phyloP scores from a whole-genome alignment of 2,329 filamentous ascomycete species.

The Talaromyces islandicus region DNA sequence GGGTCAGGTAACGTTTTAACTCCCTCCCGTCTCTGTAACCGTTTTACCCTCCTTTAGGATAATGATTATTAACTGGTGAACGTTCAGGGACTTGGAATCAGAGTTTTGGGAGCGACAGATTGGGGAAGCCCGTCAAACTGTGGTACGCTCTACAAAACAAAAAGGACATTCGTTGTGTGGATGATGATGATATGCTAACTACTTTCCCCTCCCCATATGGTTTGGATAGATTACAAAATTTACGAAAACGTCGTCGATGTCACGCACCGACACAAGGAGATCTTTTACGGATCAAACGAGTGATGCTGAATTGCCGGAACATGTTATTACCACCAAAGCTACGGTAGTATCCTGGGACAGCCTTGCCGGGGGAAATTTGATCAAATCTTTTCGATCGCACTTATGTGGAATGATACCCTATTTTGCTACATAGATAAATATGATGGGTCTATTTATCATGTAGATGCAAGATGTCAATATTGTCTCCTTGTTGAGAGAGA shows the following conservation, averaged over 20 bases:
- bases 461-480: neutral
- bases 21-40: neutral
- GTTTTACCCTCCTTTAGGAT: neutral
- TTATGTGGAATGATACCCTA: neutral
- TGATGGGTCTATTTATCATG: neutral
- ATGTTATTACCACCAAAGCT: neutral
- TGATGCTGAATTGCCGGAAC: neutral
- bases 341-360: neutral
- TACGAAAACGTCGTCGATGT: slow-evolving; percentile 77
- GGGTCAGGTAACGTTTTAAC: slow-evolving; percentile 27
- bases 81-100: slow-evolving; percentile 32
- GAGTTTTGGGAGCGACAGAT: slow-evolving; percentile 36
- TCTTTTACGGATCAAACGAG: slow-evolving; percentile 61
- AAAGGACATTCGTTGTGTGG: neutral
- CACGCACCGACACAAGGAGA: slow-evolving; percentile 71
- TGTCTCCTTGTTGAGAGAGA: neutral
- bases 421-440: neutral
- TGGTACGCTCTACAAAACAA: slow-evolving; percentile 24
- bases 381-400: neutral
- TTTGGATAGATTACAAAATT: slow-evolving; percentile 62
- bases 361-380: neutral
- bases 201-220: neutral
- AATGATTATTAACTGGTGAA: neutral
- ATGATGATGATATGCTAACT: neutral
- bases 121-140: slow-evolving; percentile 37